phyloP scores from a whole-genome alignment of 2,329 filamentous ascomycete genomes.

The Fusarium sarcochroum region DNA sequence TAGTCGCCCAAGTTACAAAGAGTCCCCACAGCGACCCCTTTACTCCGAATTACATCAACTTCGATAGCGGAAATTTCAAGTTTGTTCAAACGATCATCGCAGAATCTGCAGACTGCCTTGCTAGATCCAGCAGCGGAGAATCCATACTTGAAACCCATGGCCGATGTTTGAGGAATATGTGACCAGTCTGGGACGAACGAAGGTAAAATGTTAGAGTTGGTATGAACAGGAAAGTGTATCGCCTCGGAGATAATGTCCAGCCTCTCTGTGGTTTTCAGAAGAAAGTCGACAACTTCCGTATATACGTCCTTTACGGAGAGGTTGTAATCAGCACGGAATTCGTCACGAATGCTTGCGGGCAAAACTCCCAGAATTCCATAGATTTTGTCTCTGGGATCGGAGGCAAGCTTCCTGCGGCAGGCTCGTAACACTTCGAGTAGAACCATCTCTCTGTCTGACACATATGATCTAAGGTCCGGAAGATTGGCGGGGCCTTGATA shows the following conservation, averaged over 20 bases:
- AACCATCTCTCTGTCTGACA: not conserved
- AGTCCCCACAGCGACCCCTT: slow-evolving; percentile 22
- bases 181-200: slow-evolving; percentile 38
- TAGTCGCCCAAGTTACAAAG: slow-evolving; percentile 34
- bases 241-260: slow-evolving; percentile 30
- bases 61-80: slow-evolving; percentile 22
- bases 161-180: slow-evolving; percentile 22
- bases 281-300: slow-evolving; percentile 29
- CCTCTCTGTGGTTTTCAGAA: slow-evolving; percentile 23
- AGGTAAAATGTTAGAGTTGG: slow-evolving; percentile 16
- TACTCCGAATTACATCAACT: slow-evolving; percentile 9
- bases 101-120: slow-evolving; percentile 9
- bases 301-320: slow-evolving; percentile 33
- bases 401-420: slow-evolving; percentile 19
- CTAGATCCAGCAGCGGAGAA: slow-evolving; percentile 7
- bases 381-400: slow-evolving; percentile 26
- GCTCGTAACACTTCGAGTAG: slow-evolving; percentile 21
- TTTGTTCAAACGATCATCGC: slow-evolving; percentile 24
- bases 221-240: slow-evolving; percentile 14
- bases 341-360: not conserved
- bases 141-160: slow-evolving; percentile 21
- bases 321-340: slow-evolving; percentile 19
- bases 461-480: not conserved
- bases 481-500: slow-evolving; percentile 20
- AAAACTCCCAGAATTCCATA: slow-evolving; percentile 28